Evolutionary conservation across 345 rosid genomes (phyloP).

Genomic region (Melastoma malabathricum): DNA sequence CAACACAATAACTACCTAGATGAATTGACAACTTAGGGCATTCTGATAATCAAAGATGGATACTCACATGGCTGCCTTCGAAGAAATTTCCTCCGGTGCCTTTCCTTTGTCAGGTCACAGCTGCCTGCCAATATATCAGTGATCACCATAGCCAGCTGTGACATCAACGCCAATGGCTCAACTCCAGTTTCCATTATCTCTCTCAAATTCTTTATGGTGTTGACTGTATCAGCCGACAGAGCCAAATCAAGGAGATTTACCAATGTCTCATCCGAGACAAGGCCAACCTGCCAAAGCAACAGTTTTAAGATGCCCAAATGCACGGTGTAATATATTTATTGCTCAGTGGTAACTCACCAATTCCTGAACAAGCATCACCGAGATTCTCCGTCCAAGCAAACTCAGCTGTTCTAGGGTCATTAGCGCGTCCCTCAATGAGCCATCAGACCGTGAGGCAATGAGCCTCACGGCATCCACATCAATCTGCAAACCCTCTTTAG

Average conservation of each 20-base stretch:
- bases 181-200: conserved; percentile 86
- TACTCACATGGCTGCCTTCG: conserved; percentile 64
- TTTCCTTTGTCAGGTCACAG: conserved; percentile 67
- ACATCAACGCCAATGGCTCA: conserved; percentile 94
- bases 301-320: neutral
- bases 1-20: too few relatives aligned
- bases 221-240: conserved; percentile 92
- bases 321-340: neutral
- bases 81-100: conserved; percentile 64
- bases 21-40: too few relatives aligned
- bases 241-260: conserved; percentile 99
- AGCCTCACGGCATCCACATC: conserved; percentile 75
- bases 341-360: conserved; percentile 34
- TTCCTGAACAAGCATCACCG: conserved; percentile 82
- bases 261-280: conserved; percentile 86
- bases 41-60: neutral
- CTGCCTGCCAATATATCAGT: conserved; percentile 93
- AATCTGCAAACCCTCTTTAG: conserved; percentile 57
- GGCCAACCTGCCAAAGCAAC: conserved; percentile 55
- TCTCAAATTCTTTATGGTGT: conserved; percentile 88
- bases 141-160: conserved; percentile 92
- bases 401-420: conserved; percentile 94
- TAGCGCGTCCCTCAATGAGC: conserved; percentile 88
- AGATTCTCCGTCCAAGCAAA: conserved; percentile 80
- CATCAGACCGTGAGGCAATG: conserved; percentile 89